Base-by-base conservation (phyloP, 2,329 filamentous ascomycete species). In the Didymella glomerata region DNA sequence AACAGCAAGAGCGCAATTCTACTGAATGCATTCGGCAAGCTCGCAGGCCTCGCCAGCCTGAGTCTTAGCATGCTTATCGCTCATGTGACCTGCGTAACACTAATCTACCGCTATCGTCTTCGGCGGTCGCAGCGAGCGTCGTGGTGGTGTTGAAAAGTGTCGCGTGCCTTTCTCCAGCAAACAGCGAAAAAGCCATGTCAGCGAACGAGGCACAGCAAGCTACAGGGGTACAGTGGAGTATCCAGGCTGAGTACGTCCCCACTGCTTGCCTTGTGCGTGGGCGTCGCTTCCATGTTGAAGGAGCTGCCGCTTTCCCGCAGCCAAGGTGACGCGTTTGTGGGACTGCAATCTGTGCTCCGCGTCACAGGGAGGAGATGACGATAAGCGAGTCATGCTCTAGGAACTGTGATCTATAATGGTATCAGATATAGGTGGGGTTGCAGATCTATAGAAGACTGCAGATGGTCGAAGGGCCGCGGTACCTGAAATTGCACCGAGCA, bases 261-360 rank as follows among this genome's bases (percentile, higher is more conserved):
- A 59, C 53, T 51, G 56, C 46, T 51, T 59, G 50, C 56, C 50
- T 54, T 59, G 50, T 38, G 14, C 30, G 27, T 44, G 4, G 47
- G 46, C 56, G 50, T 50, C 30, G 34, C 47, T 59, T 47, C 47
- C 40, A 50, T 54, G 16, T 59, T 24, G 46, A 36, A 51, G 20
- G 34, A 28, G 56, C 48, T 59, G 56, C 56, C 49, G 56, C 40
- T 40, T 54, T 28, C 41, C 52, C 38, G 34, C 27, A 32, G 38
- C 55, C 48, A 58, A 53, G 55, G 56, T 59, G 49, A 59, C 56
- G 50, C 45, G 45, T 59, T 59, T 41, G 56, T 49, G 56, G 56
- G 56, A 59, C 56, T 41, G 56, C 41, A 30, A 44, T 51, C 30
- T 45, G 56, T 50, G 47, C 46, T 54, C 32, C 34, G 34, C 46